Percentiles rank a stretch among this genome's conserved stretches.
These are phyloP conservation scores for Termitomyces sp. DNA, from an alignment of 768 basidiomycete species.

Conservation along the genomic window DNA sequence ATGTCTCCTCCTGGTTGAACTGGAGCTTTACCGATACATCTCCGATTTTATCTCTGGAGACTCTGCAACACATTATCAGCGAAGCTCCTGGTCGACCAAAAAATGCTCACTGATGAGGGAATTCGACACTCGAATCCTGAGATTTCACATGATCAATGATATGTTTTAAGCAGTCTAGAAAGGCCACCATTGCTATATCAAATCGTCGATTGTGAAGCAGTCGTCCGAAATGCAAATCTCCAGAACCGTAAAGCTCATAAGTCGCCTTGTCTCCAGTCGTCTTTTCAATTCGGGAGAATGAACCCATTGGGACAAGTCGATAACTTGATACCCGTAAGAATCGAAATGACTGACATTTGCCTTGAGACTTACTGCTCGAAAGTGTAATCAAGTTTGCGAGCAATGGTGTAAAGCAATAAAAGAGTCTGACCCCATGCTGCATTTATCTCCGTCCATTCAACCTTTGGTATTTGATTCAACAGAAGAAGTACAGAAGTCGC, in stretches of 20 bases:
- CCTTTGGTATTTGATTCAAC: constrained; percentile 35
- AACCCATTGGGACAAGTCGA: constrained; percentile 89
- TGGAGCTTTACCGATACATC: constrained; percentile 92
- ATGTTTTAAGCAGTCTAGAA: constrained; percentile 92
- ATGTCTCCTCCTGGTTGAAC: constrained; percentile 92
- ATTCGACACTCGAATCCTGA: constrained; percentile 66
- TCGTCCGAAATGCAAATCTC: constrained; percentile 84
- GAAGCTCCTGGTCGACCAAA: not conserved
- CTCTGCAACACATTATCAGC: constrained; percentile 38
- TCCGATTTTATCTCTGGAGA: constrained; percentile 92
- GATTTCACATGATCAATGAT: constrained; percentile 81
- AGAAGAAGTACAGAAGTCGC: not conserved
- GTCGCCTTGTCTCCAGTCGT: constrained; percentile 74
- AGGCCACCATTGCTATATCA: constrained; percentile 93
- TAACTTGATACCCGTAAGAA: constrained; percentile 48
- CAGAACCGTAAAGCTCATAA: constrained; percentile 93
- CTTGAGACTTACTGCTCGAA: constrained; percentile 66
- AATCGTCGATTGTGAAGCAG: constrained; percentile 93
- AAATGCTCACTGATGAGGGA: constrained; percentile 77
- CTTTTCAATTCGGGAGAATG: constrained; percentile 88
- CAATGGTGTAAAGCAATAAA: constrained; percentile 86
- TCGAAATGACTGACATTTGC: not conserved
- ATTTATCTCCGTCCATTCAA: constrained; percentile 98
- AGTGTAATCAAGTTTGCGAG: constrained; percentile 83
- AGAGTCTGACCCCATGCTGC: constrained; percentile 97